Base-by-base conservation (phyloP, 202 grass and related monocot species). In the Zoysia matrella region DNA sequence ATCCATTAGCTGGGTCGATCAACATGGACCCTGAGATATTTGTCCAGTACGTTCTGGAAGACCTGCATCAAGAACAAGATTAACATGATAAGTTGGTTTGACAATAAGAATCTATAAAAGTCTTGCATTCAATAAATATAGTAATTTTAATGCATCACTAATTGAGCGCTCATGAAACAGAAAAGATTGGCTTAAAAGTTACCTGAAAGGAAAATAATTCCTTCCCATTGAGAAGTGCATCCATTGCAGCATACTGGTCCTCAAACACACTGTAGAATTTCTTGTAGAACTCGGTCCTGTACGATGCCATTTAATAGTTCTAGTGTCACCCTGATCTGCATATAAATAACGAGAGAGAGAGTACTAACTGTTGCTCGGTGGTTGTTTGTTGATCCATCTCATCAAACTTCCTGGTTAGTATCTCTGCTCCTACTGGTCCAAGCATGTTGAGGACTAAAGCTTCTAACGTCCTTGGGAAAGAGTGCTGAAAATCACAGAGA, bases 351-450 rank as follows among this genome's bases (percentile, higher is more conserved):
- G 39, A 71, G 43, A 79, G 22, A 22, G 8, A 42, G 7, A 65
- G 42, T 50, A 71, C 76, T 76, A 55, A 95, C 96, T 93, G 96
- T 83, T 95, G 79, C 73, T 95, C 92, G 91, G 86, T 91, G 43
- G 87, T 91, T 22, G 87, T 84, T 76, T 65, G 82, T 81, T 84
- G 90, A 75, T 98, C 92, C 83, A 93, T 90, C 87, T 92, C 87
- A 48, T 98, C 96, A 57, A 93, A 98, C 84, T 98, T 98, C 30
- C 89, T 83, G 78, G 96, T 95, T 52, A 98, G 87, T 80, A 95
- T 78, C 87, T 98, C 96, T 82, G 96, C 96, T 87, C 90, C 90
- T 75, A 82, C 87, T 75, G 96, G 96, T 72, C 86, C 83, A 80
- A 90, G 88, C 78, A 90, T 77, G 69, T 98, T 90, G 75, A 98